Evolutionary conservation across 2,329 filamentous ascomycete species (phyloP).

Genomic region (Fusarium sacchari): DNA sequence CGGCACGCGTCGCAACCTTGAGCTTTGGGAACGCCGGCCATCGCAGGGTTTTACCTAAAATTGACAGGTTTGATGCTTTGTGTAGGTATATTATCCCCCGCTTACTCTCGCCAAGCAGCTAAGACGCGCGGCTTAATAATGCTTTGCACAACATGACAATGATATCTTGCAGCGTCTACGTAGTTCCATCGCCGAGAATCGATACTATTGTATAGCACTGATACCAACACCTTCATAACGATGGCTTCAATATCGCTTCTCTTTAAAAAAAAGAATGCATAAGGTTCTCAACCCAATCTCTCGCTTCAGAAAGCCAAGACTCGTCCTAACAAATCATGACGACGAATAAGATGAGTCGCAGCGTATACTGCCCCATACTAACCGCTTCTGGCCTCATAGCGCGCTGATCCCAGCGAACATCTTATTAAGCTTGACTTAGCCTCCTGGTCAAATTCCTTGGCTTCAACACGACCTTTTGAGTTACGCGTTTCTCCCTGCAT

Average conservation of each 20-base stretch:
- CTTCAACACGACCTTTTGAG: not conserved
- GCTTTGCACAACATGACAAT: too few species aligned
- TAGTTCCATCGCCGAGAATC: not conserved
- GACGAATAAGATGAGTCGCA: not conserved
- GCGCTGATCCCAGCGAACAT: not conserved
- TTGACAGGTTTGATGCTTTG: not conserved
- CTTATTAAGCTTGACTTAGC: constrained; percentile 3
- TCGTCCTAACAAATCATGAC: not conserved
- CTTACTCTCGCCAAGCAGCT: not conserved
- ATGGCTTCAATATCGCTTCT: not conserved
- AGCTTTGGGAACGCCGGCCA: constrained; percentile 13
- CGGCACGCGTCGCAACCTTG: constrained; percentile 9
- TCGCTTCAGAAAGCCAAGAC: not conserved
- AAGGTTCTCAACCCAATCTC: not conserved
- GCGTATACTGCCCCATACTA: not conserved
- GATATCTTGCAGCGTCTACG: rapidly evolving
- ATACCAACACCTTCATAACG: not conserved
- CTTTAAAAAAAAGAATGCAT: not conserved
- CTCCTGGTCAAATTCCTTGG: not conserved
- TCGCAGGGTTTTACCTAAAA: not conserved
- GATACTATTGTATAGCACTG: not conserved
- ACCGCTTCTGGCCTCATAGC: not conserved
- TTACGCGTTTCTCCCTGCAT: not conserved
- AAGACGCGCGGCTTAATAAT: constrained; percentile 4
- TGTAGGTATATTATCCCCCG: not conserved